Evolutionary conservation across 75 land plant species (phyloP), one percentile per base, ranked within the genome.

Genomic region (Cryptomeria japonica): DNA sequence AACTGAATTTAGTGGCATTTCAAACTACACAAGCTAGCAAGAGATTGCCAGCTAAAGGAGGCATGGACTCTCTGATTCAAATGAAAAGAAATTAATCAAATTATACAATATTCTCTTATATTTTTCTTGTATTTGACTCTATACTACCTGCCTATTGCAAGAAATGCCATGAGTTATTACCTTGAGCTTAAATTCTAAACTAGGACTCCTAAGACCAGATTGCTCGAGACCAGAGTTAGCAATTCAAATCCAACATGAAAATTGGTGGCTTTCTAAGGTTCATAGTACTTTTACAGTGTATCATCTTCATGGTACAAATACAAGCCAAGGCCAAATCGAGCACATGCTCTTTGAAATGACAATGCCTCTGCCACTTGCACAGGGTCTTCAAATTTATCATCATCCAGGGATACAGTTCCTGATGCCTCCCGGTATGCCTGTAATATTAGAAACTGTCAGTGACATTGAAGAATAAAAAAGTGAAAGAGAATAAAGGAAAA

Each of bases 281-380:
- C 5, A 13, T 44, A 11, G 14, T 32, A 51, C 42, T 82, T 82
- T 46, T 89, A 72, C 70, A 73, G 89, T 11, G 86, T 56, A 85
- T 94, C 93, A 86, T 96, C 97, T 89, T 95, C 97, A 79, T 98
- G 99, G 89, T 96, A 96, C 55, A 98, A 92, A 86, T 98, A 96
- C 70, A 98, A 83, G 32, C 99, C 99, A 58, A 98, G 94, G 37
- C 99, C 99, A 89, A 98, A 97, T 13, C 99, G 90, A 16, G 99
- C 95, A 89, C 99, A 98, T 42, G 99, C 99, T 84, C 90, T 91
- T 85, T 94, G 93, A 88, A 98, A 98, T 49, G 99, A 99, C 88
- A 94, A 89, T 75, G 97, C 95, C 87, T 98, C 99, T 13, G 99
- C 99, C 73, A 94, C 93, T 83, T 96, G 94, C 86, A 96, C 97